Evolutionary conservation across 768 basidiomycete genomes (phyloP).

Genomic region (Rhizopogon vulgaris): DNA sequence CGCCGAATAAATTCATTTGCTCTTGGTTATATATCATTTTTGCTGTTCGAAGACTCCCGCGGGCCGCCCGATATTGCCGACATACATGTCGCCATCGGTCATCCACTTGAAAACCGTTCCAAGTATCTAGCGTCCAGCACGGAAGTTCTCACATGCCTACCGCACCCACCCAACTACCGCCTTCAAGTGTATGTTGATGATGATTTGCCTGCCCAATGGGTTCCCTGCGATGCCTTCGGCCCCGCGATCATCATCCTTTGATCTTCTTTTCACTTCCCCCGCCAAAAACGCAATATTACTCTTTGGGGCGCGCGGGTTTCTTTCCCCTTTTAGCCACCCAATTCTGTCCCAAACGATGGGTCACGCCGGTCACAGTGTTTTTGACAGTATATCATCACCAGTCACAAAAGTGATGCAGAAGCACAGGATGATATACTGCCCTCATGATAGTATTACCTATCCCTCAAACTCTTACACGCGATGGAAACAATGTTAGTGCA

Average conservation of each 20-base stretch:
- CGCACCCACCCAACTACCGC: not conserved
- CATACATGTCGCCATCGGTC: not conserved
- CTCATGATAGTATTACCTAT: too few relatives aligned
- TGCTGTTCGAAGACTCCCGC: not conserved
- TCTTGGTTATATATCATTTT: too few relatives aligned
- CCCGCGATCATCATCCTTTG: constrained; percentile 11
- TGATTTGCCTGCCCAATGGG: not conserved
- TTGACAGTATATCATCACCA: not conserved
- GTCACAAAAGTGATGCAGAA: too few relatives aligned
- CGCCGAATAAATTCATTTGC: not conserved
- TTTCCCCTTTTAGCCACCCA: not conserved
- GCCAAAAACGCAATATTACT: constrained; percentile 11
- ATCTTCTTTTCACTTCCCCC: not conserved
- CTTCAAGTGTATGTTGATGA: not conserved
- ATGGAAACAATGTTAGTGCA: not conserved
- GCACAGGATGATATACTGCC: too few relatives aligned
- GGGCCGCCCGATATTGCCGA: not conserved
- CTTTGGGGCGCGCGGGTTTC: not conserved
- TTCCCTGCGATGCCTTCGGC: constrained; percentile 14
- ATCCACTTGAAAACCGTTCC: not conserved
- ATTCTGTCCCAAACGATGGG: not conserved
- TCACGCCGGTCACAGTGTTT: not conserved
- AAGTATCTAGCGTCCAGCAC: constrained; percentile 5
- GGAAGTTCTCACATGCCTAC: not conserved
- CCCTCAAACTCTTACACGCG: not conserved